These are phyloP conservation scores for Chromera velia DNA, from an alignment of 73 alveolate genomes.

Conservation along the genomic window DNA sequence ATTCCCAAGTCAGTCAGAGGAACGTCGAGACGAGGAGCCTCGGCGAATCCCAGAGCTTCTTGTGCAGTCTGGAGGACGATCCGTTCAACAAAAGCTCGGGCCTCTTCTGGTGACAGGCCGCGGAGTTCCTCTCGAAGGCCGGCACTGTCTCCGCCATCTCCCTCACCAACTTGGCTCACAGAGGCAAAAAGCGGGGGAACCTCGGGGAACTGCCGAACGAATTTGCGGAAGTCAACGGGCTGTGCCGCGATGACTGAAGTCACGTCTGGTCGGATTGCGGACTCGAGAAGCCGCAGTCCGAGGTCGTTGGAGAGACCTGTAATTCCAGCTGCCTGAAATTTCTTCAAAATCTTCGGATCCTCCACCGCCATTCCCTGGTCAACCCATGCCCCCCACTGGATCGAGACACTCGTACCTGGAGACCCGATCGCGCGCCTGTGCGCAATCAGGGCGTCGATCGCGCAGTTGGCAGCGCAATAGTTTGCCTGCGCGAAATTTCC, in stretches of 20 bases:
- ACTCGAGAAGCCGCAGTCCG: not conserved
- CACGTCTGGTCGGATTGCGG: not conserved
- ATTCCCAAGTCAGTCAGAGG: conserved; percentile 17
- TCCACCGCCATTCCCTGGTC: conserved; percentile 13
- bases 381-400: conserved; percentile 14
- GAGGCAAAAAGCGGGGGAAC: not conserved
- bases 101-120: too few relatives aligned
- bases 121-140: too few relatives aligned
- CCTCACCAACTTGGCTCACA: too few relatives aligned
- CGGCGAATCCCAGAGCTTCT: too few relatives aligned
- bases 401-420: not conserved
- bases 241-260: not conserved
- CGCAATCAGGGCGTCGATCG: not conserved
- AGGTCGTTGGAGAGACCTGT: not conserved
- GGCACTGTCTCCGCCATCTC: too few relatives aligned
- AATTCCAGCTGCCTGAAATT: not conserved
- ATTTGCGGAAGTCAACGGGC: not conserved
- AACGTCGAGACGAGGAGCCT: too few relatives aligned
- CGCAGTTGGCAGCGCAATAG: conserved; percentile 1
- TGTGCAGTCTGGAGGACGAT: too few relatives aligned
- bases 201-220: not conserved
- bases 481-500: not conserved
- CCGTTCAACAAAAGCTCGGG: too few relatives aligned
- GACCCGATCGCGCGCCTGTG: not conserved
- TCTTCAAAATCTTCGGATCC: too few relatives aligned